These are phyloP conservation scores for Cyberlindnera mississippiensis DNA, from an alignment of 805 yeast species.

Conservation along the genomic window DNA sequence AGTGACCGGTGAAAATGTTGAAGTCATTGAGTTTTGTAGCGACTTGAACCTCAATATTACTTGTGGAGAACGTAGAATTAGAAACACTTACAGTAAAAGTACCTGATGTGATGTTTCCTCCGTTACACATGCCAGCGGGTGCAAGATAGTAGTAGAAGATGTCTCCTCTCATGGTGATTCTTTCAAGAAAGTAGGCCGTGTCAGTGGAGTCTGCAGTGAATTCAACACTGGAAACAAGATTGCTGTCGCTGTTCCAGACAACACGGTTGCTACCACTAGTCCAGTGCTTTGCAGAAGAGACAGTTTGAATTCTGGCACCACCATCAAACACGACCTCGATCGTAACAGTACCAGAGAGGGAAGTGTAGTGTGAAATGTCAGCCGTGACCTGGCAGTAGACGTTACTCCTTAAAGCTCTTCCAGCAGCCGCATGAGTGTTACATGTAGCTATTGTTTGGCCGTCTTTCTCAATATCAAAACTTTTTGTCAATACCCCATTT, in stretches of 20 bases:
- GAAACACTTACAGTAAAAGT: slow-evolving; percentile 1
- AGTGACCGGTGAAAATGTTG: background rate
- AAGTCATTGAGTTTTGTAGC: slow-evolving; percentile 4
- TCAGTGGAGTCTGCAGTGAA: slow-evolving; percentile 1
- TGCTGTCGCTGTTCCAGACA: slow-evolving; percentile 15
- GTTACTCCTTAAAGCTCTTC: slow-evolving; percentile 1
- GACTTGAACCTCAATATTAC: slow-evolving; percentile 1
- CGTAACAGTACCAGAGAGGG: slow-evolving; percentile 7
- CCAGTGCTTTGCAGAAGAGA: slow-evolving; percentile 12
- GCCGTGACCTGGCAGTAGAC: slow-evolving; percentile 4
- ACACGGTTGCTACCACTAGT: slow-evolving; percentile 12
- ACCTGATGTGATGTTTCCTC: slow-evolving; percentile 6
- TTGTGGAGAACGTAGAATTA: background rate
- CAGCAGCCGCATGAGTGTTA: slow-evolving; percentile 7
- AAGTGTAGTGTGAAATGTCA: slow-evolving; percentile 3
- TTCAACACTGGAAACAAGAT: slow-evolving; percentile 1
- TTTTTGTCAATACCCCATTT: background rate
- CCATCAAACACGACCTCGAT: slow-evolving; percentile 12
- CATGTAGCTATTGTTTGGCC: slow-evolving; percentile 11
- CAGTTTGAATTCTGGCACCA: slow-evolving; percentile 12
- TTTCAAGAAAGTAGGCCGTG: background rate
- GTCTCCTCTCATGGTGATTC: slow-evolving; percentile 19
- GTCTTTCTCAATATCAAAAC: slow-evolving; percentile 5
- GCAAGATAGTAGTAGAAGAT: slow-evolving; percentile 11
- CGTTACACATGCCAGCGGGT: slow-evolving; percentile 4